These are phyloP conservation scores for Handroanthus guayacan DNA, from an alignment of 257 asterid genomes.

Conservation along the genomic window DNA sequence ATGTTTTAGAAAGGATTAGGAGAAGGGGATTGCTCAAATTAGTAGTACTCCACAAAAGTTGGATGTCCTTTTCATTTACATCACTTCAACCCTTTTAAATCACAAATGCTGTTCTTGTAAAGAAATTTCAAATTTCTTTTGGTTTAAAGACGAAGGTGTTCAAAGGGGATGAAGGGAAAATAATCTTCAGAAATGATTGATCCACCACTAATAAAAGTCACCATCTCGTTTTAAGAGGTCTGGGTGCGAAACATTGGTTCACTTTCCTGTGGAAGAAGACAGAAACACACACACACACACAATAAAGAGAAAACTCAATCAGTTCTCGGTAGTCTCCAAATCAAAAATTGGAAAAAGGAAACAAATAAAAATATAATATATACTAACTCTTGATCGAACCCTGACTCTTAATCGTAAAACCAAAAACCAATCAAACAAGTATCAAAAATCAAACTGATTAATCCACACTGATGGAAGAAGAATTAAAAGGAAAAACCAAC, in stretches of 20 bases:
- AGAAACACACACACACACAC: conserved; percentile 59
- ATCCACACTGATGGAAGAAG: background rate
- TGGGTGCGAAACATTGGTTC: conserved; percentile 64
- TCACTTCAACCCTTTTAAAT: too few species aligned
- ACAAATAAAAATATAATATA: background rate
- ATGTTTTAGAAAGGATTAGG: background rate
- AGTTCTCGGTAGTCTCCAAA: conserved; percentile 62
- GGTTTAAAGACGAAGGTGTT: background rate
- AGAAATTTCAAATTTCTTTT: background rate
- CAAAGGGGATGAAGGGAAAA: conserved; percentile 41
- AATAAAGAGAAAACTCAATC: conserved; percentile 50
- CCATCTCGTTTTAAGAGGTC: conserved; percentile 72
- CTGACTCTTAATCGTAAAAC: conserved; percentile 16
- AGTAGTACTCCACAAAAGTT: background rate
- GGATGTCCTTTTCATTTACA: background rate
- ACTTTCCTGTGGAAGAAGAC: conserved; percentile 82
- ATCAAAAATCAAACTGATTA: background rate
- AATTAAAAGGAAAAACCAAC: conserved; percentile 46
- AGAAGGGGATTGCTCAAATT: background rate
- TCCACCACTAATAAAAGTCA: conserved; percentile 66
- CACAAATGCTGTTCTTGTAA: background rate
- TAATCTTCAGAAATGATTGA: conserved; percentile 53
- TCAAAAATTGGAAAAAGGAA: background rate
- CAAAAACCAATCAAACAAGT: background rate
- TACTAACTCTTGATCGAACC: conserved; percentile 11